These are phyloP conservation scores for Pythium brassicae DNA, from an alignment of 352 stramenopile species.

Conservation along the genomic window DNA sequence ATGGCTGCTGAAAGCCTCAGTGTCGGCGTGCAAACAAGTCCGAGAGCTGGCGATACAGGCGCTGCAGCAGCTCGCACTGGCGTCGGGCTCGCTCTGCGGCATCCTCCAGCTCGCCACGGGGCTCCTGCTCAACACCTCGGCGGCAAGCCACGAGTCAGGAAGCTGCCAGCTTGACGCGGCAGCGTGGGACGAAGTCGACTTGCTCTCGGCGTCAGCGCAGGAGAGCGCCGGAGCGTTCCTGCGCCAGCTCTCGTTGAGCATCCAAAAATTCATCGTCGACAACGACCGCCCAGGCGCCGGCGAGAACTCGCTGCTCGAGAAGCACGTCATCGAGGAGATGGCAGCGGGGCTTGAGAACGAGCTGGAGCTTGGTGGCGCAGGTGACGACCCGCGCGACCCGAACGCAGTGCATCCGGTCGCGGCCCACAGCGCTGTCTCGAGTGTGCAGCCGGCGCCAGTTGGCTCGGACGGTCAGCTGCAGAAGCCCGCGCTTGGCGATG, in stretches of 20 bases:
- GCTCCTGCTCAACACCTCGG: slow-evolving; percentile 52
- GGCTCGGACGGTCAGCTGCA: background rate
- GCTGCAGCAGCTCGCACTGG: slow-evolving; percentile 57
- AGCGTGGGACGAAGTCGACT: slow-evolving; percentile 57
- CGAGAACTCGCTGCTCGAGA: slow-evolving; percentile 42
- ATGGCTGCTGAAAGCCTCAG: slow-evolving; percentile 62
- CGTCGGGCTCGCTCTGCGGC: slow-evolving; percentile 76
- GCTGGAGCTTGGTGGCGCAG: background rate
- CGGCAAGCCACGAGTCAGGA: background rate
- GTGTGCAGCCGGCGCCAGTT: background rate
- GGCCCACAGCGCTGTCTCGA: background rate
- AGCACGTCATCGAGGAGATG: slow-evolving; percentile 52
- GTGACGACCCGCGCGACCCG: background rate
- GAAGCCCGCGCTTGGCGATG: background rate
- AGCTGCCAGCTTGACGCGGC: slow-evolving; percentile 25
- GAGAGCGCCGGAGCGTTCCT: slow-evolving; percentile 41
- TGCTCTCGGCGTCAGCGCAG: slow-evolving; percentile 39
- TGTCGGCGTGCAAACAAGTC: slow-evolving; percentile 38
- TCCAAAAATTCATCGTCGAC: slow-evolving; percentile 51
- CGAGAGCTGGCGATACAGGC: slow-evolving; percentile 60
- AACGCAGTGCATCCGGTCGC: slow-evolving; percentile 10
- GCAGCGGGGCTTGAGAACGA: slow-evolving; percentile 28
- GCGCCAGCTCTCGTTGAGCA: slow-evolving; percentile 30
- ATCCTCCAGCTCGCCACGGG: slow-evolving; percentile 63
- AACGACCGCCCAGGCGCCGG: slow-evolving; percentile 20